A percentile compares a stretch with the other conserved stretches of the same genome.
Evolutionary conservation across 2,329 filamentous ascomycete species (phyloP).

Genomic region (Thermomyces lanuginosus): DNA sequence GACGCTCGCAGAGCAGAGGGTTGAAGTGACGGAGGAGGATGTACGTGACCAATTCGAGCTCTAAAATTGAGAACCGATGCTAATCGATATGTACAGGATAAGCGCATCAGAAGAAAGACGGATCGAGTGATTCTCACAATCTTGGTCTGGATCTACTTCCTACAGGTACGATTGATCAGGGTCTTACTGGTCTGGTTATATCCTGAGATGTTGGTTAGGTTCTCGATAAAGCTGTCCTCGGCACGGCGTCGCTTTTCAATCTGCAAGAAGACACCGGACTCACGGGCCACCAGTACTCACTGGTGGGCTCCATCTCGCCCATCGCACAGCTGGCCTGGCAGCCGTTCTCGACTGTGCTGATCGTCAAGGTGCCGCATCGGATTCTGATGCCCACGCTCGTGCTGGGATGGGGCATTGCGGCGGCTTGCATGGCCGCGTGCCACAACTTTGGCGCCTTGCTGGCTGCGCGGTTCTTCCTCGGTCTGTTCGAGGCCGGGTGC

Average conservation of each 20-base stretch:
- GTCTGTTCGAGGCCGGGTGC: constrained; percentile 37
- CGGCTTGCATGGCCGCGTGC: constrained; percentile 32
- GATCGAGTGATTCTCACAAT: too few relatives aligned
- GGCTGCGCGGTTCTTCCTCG: constrained; percentile 36
- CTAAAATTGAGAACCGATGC: too few relatives aligned
- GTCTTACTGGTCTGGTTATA: too few relatives aligned
- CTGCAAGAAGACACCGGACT: constrained; percentile 35
- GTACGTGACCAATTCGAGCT: too few relatives aligned
- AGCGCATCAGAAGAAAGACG: too few relatives aligned
- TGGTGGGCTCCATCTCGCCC: constrained; percentile 40
- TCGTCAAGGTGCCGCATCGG: constrained; percentile 43
- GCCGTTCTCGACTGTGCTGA: constrained; percentile 42
- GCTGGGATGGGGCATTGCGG: constrained; percentile 34
- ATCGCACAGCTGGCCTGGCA: constrained; percentile 46
- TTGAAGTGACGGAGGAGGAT: too few relatives aligned
- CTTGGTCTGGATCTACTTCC: too few relatives aligned
- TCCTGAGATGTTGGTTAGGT: too few relatives aligned
- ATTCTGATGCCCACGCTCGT: constrained; percentile 38
- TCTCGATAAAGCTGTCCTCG: constrained; percentile 42
- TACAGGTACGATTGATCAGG: too few relatives aligned
- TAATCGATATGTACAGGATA: too few relatives aligned
- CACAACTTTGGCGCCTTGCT: constrained; percentile 32
- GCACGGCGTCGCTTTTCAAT: constrained; percentile 41
- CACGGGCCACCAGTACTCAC: constrained; percentile 38
- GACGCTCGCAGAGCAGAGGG: too few relatives aligned